Evolutionary conservation across 768 basidiomycete species (phyloP).

Genomic region (Paxillus rubicundulus): DNA sequence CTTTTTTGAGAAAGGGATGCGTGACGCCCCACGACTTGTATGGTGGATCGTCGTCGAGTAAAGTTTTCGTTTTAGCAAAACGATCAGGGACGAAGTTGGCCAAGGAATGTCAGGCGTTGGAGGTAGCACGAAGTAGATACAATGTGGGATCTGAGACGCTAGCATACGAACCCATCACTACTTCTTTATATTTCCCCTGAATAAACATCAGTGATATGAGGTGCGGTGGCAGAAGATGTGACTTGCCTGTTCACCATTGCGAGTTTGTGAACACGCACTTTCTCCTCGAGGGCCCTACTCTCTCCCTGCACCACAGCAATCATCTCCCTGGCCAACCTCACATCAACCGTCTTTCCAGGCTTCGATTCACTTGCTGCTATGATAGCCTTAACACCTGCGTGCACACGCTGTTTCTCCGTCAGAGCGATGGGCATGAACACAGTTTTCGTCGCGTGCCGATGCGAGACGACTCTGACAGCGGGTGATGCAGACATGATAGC

Average conservation of each 20-base stretch:
- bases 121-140: no score
- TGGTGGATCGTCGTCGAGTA: no score
- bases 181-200: slow-evolving; percentile 21
- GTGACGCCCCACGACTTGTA: no score
- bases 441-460: slow-evolving; percentile 64
- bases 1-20: no score
- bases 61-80: no score
- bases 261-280: slow-evolving; percentile 59
- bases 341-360: slow-evolving; percentile 56
- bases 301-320: slow-evolving; percentile 66
- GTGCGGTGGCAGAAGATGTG: background rate
- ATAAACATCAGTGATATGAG: background rate
- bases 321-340: slow-evolving; percentile 77
- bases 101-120: no score
- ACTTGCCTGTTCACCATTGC: slow-evolving; percentile 80
- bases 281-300: slow-evolving; percentile 56
- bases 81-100: no score
- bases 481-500: slow-evolving; percentile 73
- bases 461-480: slow-evolving; percentile 57
- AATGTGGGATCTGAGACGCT: background rate
- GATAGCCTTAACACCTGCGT: slow-evolving; percentile 70
- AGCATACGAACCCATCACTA: background rate
- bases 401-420: slow-evolving; percentile 75
- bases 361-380: slow-evolving; percentile 57
- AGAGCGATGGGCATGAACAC: slow-evolving; percentile 66